Percentiles rank a stretch among this genome's conserved stretches.
phyloP scores from a whole-genome alignment of 2,329 filamentous ascomycete genomes.

The Fusarium cicatricum region DNA sequence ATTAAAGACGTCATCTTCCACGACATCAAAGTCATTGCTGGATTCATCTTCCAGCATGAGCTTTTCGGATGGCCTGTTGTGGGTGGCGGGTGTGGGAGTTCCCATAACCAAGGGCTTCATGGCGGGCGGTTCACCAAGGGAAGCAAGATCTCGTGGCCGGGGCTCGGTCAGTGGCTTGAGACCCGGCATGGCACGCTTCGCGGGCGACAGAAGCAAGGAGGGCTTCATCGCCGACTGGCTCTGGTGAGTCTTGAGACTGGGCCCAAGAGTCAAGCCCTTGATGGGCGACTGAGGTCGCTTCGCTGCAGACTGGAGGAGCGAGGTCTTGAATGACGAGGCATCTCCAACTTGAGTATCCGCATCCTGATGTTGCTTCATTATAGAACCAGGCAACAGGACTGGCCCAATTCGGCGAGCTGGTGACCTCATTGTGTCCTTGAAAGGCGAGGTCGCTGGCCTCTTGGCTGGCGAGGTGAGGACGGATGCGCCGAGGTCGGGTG shows the following conservation, averaged over 20 bases:
- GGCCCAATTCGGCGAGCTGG: conserved; percentile 58
- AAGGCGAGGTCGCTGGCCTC: conserved; percentile 59
- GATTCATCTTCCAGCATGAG: conserved; percentile 49
- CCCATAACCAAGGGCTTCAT: conserved; percentile 50
- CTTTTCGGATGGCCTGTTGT: conserved; percentile 47
- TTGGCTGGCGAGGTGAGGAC: conserved; percentile 65
- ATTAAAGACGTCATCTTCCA: conserved; percentile 45
- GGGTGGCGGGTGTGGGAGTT: conserved; percentile 40
- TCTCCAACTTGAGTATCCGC: conserved; percentile 23
- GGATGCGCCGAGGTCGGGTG: conserved; percentile 49
- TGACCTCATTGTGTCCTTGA: conserved; percentile 63
- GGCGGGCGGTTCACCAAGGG: conserved; percentile 43
- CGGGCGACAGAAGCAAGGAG: conserved; percentile 60
- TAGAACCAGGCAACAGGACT: conserved; percentile 45
- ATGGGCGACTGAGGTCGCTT: conserved; percentile 58
- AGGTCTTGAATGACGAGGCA: conserved; percentile 51
- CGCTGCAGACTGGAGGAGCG: conserved; percentile 60
- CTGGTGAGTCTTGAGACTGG: conserved; percentile 41
- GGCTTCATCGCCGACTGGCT: conserved; percentile 53
- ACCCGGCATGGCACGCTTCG: conserved; percentile 54
- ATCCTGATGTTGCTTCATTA: conserved; percentile 40
- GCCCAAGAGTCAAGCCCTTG: conserved; percentile 47
- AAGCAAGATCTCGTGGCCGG: conserved; percentile 26
- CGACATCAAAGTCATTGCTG: conserved; percentile 31
- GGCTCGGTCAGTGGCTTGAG: conserved; percentile 46